Conservation (phyloP, 805 yeast genomes). For the Torulaspora gathmanii region DNA sequence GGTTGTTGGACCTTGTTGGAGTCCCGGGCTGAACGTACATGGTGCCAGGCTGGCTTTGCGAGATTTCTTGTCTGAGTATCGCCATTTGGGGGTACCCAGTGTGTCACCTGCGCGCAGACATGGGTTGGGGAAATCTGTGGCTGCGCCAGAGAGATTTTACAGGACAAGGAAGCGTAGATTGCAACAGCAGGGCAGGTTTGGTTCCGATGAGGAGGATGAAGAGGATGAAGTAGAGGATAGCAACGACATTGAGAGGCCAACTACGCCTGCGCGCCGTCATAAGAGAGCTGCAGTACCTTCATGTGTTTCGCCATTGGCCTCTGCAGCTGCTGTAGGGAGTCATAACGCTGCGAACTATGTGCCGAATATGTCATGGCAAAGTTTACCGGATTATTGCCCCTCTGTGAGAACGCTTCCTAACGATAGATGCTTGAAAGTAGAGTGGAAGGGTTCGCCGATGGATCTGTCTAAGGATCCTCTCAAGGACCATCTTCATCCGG, state of each 20-base stretch:
- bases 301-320: slow-evolving; percentile 33
- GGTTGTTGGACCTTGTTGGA: slow-evolving; percentile 22
- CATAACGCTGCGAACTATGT: slow-evolving; percentile 33
- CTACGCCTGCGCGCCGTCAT: slow-evolving; percentile 24
- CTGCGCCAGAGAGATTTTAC: slow-evolving; percentile 17
- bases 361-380: slow-evolving; percentile 57
- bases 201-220: slow-evolving; percentile 10
- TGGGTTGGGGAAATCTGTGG: neutral
- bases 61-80: slow-evolving; percentile 26
- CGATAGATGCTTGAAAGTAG: slow-evolving; percentile 72
- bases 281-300: slow-evolving; percentile 22
- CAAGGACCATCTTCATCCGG: slow-evolving; percentile 73
- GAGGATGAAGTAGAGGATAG: slow-evolving; percentile 9
- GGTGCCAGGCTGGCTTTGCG: slow-evolving; percentile 16
- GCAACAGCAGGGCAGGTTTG: slow-evolving; percentile 4
- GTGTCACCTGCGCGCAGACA: neutral
- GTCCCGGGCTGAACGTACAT: slow-evolving; percentile 13
- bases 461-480: slow-evolving; percentile 77
- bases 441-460: slow-evolving; percentile 99
- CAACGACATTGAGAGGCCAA: slow-evolving; percentile 15
- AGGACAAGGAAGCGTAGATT: slow-evolving; percentile 21
- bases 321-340: slow-evolving; percentile 24
- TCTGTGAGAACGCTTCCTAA: slow-evolving; percentile 56
- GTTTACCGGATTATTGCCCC: slow-evolving; percentile 82
- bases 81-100: slow-evolving; percentile 11